Evolutionary conservation across 225 moss, liverwort and hornwort species (phyloP).

Genomic region (Thuidium tamariscinum): DNA sequence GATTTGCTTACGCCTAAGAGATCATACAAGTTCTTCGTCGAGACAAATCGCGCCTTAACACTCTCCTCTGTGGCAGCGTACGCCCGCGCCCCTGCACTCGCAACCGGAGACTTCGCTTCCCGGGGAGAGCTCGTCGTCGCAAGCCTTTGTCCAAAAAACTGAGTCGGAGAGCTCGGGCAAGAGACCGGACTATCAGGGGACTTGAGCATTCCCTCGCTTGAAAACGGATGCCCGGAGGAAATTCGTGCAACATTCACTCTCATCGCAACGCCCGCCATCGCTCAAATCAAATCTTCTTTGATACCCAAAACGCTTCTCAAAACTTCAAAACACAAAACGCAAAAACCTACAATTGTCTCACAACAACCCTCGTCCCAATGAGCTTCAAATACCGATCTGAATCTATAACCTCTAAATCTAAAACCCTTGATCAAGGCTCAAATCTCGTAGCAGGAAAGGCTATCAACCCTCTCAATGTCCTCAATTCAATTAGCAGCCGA

Average conservation of each 20-base stretch:
- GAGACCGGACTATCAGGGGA: conserved; percentile 3
- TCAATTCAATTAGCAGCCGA: not conserved
- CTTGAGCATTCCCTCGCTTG: not conserved
- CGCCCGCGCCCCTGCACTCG: conserved; percentile 4
- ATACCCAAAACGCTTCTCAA: not conserved
- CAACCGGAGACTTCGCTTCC: not conserved
- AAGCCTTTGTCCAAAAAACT: conserved; percentile 4
- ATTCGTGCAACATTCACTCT: not conserved
- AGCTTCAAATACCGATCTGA: not conserved
- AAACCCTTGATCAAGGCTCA: not conserved
- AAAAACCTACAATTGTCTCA: not conserved
- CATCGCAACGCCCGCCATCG: conserved; percentile 16
- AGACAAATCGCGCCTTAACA: not conserved
- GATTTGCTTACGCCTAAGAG: conserved; percentile 45
- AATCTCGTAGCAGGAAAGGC: not conserved
- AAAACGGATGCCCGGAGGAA: not conserved
- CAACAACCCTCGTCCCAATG: not conserved
- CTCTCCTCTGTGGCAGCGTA: conserved; percentile 17
- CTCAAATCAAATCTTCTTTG: not conserved
- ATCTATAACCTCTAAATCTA: not conserved
- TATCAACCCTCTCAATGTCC: not conserved
- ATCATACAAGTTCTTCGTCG: conserved; percentile 53
- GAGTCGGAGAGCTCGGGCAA: conserved; percentile 2
- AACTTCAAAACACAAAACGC: not conserved
- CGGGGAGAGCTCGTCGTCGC: not conserved